Base-by-base conservation (phyloP, 176 grass and related monocot genomes). In the Hsuehochloa calcarea region DNA sequence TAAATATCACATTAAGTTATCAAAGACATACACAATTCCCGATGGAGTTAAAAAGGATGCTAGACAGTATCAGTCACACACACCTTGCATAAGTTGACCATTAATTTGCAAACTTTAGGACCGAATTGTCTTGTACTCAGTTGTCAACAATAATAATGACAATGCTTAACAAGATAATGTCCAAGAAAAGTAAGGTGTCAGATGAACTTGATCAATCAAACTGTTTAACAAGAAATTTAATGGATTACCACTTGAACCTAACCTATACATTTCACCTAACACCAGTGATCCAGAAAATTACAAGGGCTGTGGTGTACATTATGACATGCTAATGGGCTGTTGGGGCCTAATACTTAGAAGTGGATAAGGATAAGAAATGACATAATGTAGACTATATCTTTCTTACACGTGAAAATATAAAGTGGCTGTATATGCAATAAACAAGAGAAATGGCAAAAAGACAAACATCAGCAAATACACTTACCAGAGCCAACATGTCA, bases 401-500 rank as follows among this genome's bases (percentile, higher is more conserved):
- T 17, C 15, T 47, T 73, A 27, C 25, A 13, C 16, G 26, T 51
- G 1, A 65, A 81, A 23, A 77, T 34, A 73, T 13, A 17, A 27
- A 41, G 9, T 20, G 11, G 37, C 23, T 7, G 7, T 60, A 40
- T 62, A 62, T 72, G 40, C 54, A 84, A 83, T 83, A 6, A 26
- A 43, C 6, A 78, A 27, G 11, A 65, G 13, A 66, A 73, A 72
- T 56, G 37, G 35, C 7, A 47, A 70, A 61, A 80, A 79, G 65
- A 13, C 5, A 64, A 66, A 39, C 25, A 84, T 31, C 62, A 68
- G 31, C 40, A 85, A 79, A 80, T 16, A 72, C 52, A 80, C 89
- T 90, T 85, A 98, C 95, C 85, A 98, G 95, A 80, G 85, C 91
- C 75, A 98, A 68, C 91, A 98, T 98, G 77, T 95, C 89, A 54